These are phyloP conservation scores for Aspergillus sp. DNA, from an alignment of 2,329 filamentous ascomycete genomes.

Conservation along the genomic window DNA sequence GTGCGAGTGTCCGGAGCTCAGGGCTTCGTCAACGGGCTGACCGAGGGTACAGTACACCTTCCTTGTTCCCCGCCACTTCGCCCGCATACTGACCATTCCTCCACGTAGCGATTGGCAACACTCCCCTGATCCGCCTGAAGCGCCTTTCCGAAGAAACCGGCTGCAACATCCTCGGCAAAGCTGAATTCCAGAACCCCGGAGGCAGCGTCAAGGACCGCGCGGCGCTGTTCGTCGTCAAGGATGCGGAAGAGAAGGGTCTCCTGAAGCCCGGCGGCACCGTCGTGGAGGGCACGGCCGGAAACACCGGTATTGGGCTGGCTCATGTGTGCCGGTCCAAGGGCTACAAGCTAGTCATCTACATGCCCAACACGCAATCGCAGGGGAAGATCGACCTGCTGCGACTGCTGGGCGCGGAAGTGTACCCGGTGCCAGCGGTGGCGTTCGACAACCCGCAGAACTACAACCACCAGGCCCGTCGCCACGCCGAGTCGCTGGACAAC, in stretches of 20 bases:
- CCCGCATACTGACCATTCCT: neutral
- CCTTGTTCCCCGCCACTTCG: neutral
- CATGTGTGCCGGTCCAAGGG: slow-evolving; percentile 91
- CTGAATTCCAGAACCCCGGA: slow-evolving; percentile 98
- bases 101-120: slow-evolving; percentile 87
- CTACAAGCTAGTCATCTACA: slow-evolving; percentile 97
- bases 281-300: slow-evolving; percentile 94
- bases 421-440: slow-evolving; percentile 91
- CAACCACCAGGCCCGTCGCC: slow-evolving; percentile 89
- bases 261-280: slow-evolving; percentile 86
- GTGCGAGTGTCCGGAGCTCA: slow-evolving; percentile 76
- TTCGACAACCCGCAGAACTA: slow-evolving; percentile 97
- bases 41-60: slow-evolving; percentile 67
- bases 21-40: slow-evolving; percentile 72
- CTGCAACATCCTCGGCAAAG: slow-evolving; percentile 92
- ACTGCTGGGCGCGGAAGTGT: slow-evolving; percentile 88
- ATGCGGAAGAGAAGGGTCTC: slow-evolving; percentile 85
- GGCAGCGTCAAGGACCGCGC: slow-evolving; percentile 96
- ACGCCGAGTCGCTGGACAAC: slow-evolving; percentile 81
- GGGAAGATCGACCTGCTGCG: slow-evolving; percentile 94
- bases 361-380: slow-evolving; percentile 98
- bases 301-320: slow-evolving; percentile 95
- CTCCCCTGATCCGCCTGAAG: slow-evolving; percentile 87
- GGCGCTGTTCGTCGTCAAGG: slow-evolving; percentile 86
- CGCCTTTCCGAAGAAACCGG: slow-evolving; percentile 84